Conservation (phyloP, 1,139 yeast genomes). For the Kodamaea alishanica region DNA sequence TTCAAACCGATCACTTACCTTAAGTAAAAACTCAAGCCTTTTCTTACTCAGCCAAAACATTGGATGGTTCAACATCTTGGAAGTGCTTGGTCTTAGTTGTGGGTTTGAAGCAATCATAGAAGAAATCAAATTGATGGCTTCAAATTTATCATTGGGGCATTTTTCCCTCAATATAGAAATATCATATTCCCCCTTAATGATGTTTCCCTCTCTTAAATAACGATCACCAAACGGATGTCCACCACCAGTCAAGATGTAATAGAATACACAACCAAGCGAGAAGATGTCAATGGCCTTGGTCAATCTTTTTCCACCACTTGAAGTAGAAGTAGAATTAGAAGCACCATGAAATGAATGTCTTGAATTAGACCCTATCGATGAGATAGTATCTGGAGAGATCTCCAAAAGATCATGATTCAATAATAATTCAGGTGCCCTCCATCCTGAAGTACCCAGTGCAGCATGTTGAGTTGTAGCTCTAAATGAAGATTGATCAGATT, state of each 20-base stretch:
- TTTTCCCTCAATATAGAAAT: conserved; percentile 41
- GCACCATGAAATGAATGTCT: conserved; percentile 11
- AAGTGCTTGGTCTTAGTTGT: conserved; percentile 67
- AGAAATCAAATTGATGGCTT: conserved; percentile 67
- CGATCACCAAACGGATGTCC: conserved; percentile 93
- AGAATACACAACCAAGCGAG: conserved; percentile 91
- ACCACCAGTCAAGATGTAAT: conserved; percentile 79
- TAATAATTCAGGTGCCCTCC: conserved; percentile 95
- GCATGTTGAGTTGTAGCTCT: conserved; percentile 90
- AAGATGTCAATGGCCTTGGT: conserved; percentile 93
- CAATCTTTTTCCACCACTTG: conserved; percentile 49
- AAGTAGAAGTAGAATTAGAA: conserved; percentile 5
- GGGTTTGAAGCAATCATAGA: conserved; percentile 75
- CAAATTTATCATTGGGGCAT: conserved; percentile 50
- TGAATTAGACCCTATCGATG: conserved; percentile 27
- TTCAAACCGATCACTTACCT: conserved; percentile 89
- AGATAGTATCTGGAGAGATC: conserved; percentile 40
- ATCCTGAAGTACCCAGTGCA: conserved; percentile 91
- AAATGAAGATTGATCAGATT: conserved; percentile 88
- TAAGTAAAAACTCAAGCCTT: conserved; percentile 76
- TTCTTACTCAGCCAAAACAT: conserved; percentile 77
- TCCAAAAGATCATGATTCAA: conserved; percentile 42
- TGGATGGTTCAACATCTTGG: conserved; percentile 72
- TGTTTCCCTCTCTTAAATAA: conserved; percentile 83
- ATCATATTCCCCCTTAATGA: conserved; percentile 66